Conservation (phyloP, 1,284 basidiomycete genomes). For the Schizophyllum amplum region DNA sequence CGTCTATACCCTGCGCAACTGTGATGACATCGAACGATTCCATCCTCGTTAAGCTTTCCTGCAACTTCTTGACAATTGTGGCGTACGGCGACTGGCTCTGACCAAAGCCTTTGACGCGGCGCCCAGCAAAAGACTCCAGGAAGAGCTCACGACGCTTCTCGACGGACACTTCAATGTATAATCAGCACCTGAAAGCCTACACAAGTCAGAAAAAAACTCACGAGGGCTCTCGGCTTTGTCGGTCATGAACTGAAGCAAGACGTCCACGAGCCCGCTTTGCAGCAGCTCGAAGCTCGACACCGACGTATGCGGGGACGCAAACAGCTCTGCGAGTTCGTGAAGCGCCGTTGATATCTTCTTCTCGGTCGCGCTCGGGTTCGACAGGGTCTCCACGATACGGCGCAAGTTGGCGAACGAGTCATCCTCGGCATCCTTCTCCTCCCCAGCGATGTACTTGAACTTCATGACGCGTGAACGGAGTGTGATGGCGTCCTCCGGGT, state of each 20-base stretch:
- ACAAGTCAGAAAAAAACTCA: slow-evolving; percentile 9
- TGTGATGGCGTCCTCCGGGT: slow-evolving; percentile 88
- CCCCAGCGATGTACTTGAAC: slow-evolving; percentile 64
- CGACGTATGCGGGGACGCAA: slow-evolving; percentile 69
- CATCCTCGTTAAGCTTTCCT: slow-evolving; percentile 88
- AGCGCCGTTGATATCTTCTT: slow-evolving; percentile 59
- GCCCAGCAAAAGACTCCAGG: slow-evolving; percentile 63
- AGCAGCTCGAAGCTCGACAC: slow-evolving; percentile 95
- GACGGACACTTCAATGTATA: slow-evolving; percentile 39
- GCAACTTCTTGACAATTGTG: slow-evolving; percentile 88
- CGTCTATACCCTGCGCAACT: slow-evolving; percentile 70
- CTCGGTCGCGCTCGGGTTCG: slow-evolving; percentile 48
- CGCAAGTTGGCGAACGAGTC: slow-evolving; percentile 60
- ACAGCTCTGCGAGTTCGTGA: slow-evolving; percentile 68
- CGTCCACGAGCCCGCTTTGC: slow-evolving; percentile 89
- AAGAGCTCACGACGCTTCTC: slow-evolving; percentile 63
- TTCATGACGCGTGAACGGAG: slow-evolving; percentile 78
- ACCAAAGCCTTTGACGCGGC: slow-evolving; percentile 35
- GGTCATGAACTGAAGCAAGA: slow-evolving; percentile 77
- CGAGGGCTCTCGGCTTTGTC: slow-evolving; percentile 52
- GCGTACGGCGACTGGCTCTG: slow-evolving; percentile 57
- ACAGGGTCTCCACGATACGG: slow-evolving; percentile 56
- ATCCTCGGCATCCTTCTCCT: slow-evolving; percentile 54
- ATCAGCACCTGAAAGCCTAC: slow-evolving; percentile 6
- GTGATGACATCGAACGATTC: slow-evolving; percentile 93